phyloP scores from a whole-genome alignment of 1,284 basidiomycete species.

The Malassezia psittaci region DNA sequence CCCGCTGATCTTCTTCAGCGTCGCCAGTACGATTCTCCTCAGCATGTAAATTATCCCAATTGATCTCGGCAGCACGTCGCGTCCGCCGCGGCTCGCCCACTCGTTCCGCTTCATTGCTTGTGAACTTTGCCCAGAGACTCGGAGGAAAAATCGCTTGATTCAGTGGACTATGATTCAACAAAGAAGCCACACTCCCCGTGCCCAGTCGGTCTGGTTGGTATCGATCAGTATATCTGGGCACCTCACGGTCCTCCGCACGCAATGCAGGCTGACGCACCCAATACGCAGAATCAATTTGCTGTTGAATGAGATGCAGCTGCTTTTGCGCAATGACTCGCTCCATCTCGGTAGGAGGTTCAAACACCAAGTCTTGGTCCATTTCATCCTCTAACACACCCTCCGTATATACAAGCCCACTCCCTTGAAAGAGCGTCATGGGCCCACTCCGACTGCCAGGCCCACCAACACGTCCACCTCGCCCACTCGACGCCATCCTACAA shows the following conservation, averaged over 20 bases:
- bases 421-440: neutral
- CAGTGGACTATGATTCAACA: constrained; percentile 24
- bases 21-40: constrained; percentile 26
- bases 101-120: constrained; percentile 32
- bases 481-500: neutral
- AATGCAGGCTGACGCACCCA: constrained; percentile 1
- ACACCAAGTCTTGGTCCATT: neutral
- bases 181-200: neutral
- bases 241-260: constrained; percentile 9
- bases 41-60: constrained; percentile 35
- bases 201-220: constrained; percentile 27
- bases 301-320: constrained; percentile 10
- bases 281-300: constrained; percentile 12
- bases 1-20: constrained; percentile 27
- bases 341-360: neutral
- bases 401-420: constrained; percentile 4
- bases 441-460: constrained; percentile 5
- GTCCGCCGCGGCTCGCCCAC: constrained; percentile 10
- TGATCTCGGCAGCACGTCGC: constrained; percentile 20
- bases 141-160: constrained; percentile 39
- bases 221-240: constrained; percentile 35
- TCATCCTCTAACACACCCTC: constrained; percentile 1
- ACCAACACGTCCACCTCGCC: constrained; percentile 1
- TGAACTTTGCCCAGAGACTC: constrained; percentile 39
- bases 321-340: constrained; percentile 3